Evolutionary conservation across 768 basidiomycete species (phyloP).

Genomic region (Lactarius sp.): DNA sequence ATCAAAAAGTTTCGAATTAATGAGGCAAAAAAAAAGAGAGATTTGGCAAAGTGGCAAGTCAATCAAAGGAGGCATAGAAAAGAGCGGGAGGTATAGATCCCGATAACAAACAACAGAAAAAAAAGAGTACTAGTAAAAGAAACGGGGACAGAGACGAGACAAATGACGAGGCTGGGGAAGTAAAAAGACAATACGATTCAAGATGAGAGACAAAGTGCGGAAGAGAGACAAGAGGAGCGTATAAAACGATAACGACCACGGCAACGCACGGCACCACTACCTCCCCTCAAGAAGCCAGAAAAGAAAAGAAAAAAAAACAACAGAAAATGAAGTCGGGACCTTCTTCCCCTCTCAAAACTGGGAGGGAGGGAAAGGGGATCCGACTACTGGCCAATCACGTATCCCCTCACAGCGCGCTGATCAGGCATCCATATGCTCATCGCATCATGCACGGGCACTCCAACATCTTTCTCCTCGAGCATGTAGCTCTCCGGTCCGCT

Average conservation of each 20-base stretch:
- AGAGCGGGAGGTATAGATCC: neutral
- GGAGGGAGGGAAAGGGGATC: too few species aligned
- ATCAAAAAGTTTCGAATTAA: constrained; percentile 9
- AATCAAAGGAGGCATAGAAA: neutral
- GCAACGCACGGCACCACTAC: neutral
- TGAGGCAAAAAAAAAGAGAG: neutral
- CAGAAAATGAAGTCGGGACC: too few species aligned
- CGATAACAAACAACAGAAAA: neutral
- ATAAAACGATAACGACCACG: neutral
- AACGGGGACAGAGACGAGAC: neutral
- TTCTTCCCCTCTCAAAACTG: too few species aligned
- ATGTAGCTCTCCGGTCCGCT: constrained; percentile 59
- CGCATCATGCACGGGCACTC: constrained; percentile 1
- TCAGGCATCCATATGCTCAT: constrained; percentile 21
- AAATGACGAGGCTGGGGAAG: neutral
- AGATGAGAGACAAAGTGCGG: neutral
- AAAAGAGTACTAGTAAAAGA: neutral
- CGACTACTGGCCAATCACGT: constrained; percentile 15
- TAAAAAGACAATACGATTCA: neutral
- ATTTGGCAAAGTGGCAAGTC: neutral
- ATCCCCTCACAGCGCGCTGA: constrained; percentile 18
- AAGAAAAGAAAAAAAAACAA: neutral
- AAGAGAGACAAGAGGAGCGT: neutral
- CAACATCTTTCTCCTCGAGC: constrained; percentile 57
- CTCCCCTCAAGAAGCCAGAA: neutral